Percentiles rank a stretch among this genome's conserved stretches.
These are phyloP conservation scores for Rhizopogon vulgaris DNA, from an alignment of 768 basidiomycete species.

Conservation along the genomic window DNA sequence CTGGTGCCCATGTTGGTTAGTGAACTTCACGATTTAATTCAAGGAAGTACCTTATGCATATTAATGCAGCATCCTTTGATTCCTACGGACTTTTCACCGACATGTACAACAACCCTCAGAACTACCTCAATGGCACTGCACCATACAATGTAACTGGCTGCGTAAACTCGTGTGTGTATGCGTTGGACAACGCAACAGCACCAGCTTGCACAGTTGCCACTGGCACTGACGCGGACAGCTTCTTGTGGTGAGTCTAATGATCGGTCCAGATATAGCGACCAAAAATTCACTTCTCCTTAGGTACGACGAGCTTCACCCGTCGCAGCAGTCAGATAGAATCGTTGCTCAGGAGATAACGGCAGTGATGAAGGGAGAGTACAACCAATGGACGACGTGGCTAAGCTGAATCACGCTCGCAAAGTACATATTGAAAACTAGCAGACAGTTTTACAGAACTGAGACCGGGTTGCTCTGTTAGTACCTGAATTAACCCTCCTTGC, in stretches of 20 bases:
- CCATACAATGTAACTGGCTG: constrained; percentile 54
- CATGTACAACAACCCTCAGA: constrained; percentile 43
- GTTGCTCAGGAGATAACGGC: constrained; percentile 46
- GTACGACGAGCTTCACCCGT: constrained; percentile 53
- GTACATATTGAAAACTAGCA: background rate
- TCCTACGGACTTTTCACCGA: constrained; percentile 56
- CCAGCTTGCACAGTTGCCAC: constrained; percentile 28
- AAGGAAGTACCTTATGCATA: background rate
- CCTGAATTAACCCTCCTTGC: background rate
- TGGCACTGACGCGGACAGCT: constrained; percentile 46
- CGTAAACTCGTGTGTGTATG: constrained; percentile 41
- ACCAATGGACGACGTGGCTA: constrained; percentile 46
- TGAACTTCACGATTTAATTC: background rate
- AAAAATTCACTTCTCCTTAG: background rate
- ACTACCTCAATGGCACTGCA: constrained; percentile 59
- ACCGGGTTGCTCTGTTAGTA: background rate
- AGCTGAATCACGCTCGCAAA: constrained; percentile 20
- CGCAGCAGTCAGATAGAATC: constrained; percentile 50
- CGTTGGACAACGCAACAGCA: constrained; percentile 15
- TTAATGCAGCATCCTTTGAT: constrained; percentile 47
- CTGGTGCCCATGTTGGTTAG: constrained; percentile 54
- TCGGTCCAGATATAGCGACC: background rate
- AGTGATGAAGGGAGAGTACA: constrained; percentile 37
- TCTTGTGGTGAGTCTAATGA: constrained; percentile 42
- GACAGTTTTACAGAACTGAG: background rate